Percentiles rank a stretch among this genome's conserved stretches.
Evolutionary conservation across 176 grass and related monocot genomes (phyloP).

Genomic region (Urochloa ruziziensis): DNA sequence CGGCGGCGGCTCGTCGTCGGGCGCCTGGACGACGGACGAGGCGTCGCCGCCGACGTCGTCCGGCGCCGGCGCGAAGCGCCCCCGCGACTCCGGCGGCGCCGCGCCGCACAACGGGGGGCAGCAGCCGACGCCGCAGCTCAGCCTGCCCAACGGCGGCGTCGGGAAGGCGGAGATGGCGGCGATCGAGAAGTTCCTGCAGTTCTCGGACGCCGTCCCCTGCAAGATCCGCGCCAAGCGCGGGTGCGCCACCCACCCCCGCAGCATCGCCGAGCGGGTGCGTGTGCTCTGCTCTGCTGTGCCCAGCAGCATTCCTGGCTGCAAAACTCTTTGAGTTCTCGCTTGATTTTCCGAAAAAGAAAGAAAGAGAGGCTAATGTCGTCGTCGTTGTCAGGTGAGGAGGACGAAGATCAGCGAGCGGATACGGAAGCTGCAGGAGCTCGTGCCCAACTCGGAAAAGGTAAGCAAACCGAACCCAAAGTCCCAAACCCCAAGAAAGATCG

Average conservation of each 20-base stretch:
- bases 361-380: background rate
- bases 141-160: constrained; percentile 40
- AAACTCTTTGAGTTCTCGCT: background rate
- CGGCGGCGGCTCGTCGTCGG: background rate
- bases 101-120: constrained; percentile 31
- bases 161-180: constrained; percentile 52
- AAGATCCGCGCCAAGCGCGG: constrained; percentile 91
- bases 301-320: background rate
- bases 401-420: constrained; percentile 95
- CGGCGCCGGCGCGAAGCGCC: constrained; percentile 36
- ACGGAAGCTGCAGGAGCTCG: constrained; percentile 87
- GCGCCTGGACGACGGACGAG: constrained; percentile 45
- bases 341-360: background rate
- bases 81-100: constrained; percentile 9
- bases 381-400: constrained; percentile 71
- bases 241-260: constrained; percentile 88
- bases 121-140: constrained; percentile 62
- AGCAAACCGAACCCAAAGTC: background rate
- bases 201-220: constrained; percentile 78
- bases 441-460: constrained; percentile 99
- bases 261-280: constrained; percentile 85
- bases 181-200: constrained; percentile 74
- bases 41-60: constrained; percentile 38
- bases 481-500: background rate
- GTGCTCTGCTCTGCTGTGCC: no score